Evolutionary conservation across 163 green algal genomes (phyloP), one percentile per base, ranked within the genome.

Genomic region (Chlamydomonas reinhardtii): DNA sequence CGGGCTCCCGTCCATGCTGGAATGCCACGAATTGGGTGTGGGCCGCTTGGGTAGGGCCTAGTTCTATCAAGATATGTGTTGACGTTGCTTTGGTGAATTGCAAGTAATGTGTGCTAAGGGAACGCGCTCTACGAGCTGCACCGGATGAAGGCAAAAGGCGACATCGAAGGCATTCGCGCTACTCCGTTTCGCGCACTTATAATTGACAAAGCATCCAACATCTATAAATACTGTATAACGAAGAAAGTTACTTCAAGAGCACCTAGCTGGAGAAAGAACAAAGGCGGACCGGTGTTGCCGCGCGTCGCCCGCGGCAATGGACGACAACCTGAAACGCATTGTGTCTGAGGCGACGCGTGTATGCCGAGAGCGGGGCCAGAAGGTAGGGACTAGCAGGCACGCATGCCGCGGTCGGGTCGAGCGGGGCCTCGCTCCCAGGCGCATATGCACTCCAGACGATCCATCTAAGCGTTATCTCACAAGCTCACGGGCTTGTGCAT

Each of bases 311-410:
- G 48, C 48, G 48, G 48, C 48, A 0, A 91, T 92, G 85, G 89
- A 92, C 24, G 85, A 89, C 25, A 92, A 90, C n/a, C 76, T 92
- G 16, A 92, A 89, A 29, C 75, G 82, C 0, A 83, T 92, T 22
- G 85, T 92, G 0, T 90, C 89, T 16, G 89, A 90, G 56, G 72
- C 64, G 24, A 83, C 76, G 15, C 66, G 87, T 9, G 29, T 91
- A 4, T 79, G 70, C 35, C 48, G 87, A n/a, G 87, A 91, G 65
- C 73, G 74, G 4, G 87, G 87, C 56, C 31, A 80, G 14, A 56
- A 88, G 81, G 87, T 91, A 54, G 16, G 69, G 54, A 24, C 64
- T 48, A 3, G 61, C 56, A 76, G 61, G 31, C 70, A 16, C 22
- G 73, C 84, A 80, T 85, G 70, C 76, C 76, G 43, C 66, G 43